Evolutionary conservation across 2,329 filamentous ascomycete species (phyloP).

Genomic region (Fusarium begoniae): DNA sequence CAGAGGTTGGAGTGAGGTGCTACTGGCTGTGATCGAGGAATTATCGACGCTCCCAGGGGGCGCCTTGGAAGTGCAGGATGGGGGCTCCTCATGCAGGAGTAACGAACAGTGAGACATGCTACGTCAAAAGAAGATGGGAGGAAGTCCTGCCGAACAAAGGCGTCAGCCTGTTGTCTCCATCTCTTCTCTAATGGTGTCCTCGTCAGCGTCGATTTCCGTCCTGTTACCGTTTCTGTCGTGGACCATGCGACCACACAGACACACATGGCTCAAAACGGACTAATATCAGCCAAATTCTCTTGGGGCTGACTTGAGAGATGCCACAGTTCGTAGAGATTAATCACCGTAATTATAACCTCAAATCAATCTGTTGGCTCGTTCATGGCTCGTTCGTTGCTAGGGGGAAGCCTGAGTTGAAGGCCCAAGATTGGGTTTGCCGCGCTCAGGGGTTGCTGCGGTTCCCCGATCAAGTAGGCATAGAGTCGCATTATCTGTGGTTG

Average conservation of each 20-base stretch:
- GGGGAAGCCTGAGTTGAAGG: background rate
- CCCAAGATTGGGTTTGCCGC: constrained; percentile 14
- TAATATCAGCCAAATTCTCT: background rate
- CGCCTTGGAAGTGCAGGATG: background rate
- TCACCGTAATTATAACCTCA: background rate
- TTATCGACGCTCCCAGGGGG: constrained; percentile 12
- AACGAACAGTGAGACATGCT: constrained; percentile 20
- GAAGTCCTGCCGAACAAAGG: constrained; percentile 13
- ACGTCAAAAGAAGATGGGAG: constrained; percentile 28
- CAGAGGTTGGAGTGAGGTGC: background rate
- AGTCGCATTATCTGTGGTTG: background rate
- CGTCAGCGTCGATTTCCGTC: constrained; percentile 29
- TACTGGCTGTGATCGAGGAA: constrained; percentile 3
- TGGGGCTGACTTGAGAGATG: background rate
- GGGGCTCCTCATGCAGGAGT: constrained; percentile 14
- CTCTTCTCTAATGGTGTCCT: constrained; percentile 22
- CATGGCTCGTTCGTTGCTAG: background rate
- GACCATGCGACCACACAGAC: constrained; percentile 33
- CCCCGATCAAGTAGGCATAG: constrained; percentile 1
- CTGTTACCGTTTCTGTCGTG: constrained; percentile 21
- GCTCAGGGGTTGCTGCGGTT: background rate
- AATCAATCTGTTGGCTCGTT: background rate
- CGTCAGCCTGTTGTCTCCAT: background rate
- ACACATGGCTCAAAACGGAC: constrained; percentile 20
- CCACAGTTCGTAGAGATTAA: background rate